These are phyloP conservation scores for Psilocybe sp. DNA, from an alignment of 768 basidiomycete species.

Conservation along the genomic window DNA sequence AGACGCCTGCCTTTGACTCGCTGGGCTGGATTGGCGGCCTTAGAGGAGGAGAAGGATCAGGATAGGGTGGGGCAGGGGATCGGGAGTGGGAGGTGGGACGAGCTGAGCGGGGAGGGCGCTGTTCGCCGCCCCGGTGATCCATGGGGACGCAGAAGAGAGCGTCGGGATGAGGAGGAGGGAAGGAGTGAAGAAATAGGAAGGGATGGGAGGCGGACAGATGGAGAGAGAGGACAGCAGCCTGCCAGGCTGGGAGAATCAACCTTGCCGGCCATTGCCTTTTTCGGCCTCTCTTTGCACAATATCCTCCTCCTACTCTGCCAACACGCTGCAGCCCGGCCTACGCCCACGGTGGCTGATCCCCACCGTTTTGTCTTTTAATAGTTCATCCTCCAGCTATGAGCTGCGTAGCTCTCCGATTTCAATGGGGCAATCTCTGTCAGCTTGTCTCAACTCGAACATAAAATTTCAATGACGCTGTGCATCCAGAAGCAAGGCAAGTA, in stretches of 20 bases:
- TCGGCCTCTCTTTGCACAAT: slow-evolving; percentile 9
- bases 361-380: no score
- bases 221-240: slow-evolving; percentile 18
- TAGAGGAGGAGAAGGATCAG: slow-evolving; percentile 22
- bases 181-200: slow-evolving; percentile 12
- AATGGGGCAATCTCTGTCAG: no score
- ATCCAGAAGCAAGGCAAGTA: no score
- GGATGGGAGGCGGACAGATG: slow-evolving; percentile 19
- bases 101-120: slow-evolving; percentile 53
- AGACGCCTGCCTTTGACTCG: slow-evolving; percentile 50
- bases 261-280: slow-evolving; percentile 16
- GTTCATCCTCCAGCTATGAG: no score
- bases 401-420: no score
- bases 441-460: no score
- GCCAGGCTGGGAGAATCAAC: slow-evolving; percentile 16
- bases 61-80: slow-evolving; percentile 39
- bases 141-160: slow-evolving; percentile 22
- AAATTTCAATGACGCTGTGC: no score
- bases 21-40: slow-evolving; percentile 30
- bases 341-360: no score
- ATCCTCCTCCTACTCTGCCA: neutral
- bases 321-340: no score
- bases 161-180: slow-evolving; percentile 9
- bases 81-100: slow-evolving; percentile 40
- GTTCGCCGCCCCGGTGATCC: slow-evolving; percentile 40